phyloP scores from a whole-genome alignment of 1,284 basidiomycete genomes.

The Pseudozyma hubeiensis region DNA sequence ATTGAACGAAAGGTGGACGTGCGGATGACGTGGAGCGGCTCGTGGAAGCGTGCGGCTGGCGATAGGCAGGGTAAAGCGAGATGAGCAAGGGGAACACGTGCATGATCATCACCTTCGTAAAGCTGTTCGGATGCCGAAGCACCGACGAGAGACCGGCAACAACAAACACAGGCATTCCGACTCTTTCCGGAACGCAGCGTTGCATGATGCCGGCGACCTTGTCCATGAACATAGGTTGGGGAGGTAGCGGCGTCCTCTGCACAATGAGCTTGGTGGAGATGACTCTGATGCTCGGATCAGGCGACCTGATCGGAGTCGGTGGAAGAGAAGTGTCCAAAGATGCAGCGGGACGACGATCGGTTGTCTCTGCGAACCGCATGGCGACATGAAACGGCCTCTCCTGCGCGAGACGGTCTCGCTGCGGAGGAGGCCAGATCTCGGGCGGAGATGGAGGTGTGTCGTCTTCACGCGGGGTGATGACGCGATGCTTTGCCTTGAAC shows the following conservation, averaged over 20 bases:
- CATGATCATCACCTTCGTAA: conserved; percentile 75
- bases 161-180: conserved; percentile 69
- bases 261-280: conserved; percentile 17
- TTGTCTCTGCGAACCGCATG: neutral
- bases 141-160: conserved; percentile 73
- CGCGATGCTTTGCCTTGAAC: conserved; percentile 12
- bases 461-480: conserved; percentile 15
- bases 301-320: conserved; percentile 13
- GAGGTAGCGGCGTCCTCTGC: conserved; percentile 24
- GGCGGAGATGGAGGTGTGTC: neutral
- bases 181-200: conserved; percentile 19
- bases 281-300: conserved; percentile 12
- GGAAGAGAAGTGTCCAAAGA: neutral
- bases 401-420: neutral
- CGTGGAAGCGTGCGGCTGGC: neutral
- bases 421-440: neutral
- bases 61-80: conserved; percentile 68
- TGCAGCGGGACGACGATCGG: neutral
- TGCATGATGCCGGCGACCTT: conserved; percentile 17
- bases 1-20: neutral
- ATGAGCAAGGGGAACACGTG: conserved; percentile 76
- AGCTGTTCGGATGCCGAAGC: conserved; percentile 73
- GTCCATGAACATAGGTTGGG: conserved; percentile 24
- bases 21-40: neutral
- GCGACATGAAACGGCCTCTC: neutral